Evolutionary conservation across 768 basidiomycete species (phyloP), one percentile per base, ranked within the genome.

Genomic region (Boletellus emodensis): DNA sequence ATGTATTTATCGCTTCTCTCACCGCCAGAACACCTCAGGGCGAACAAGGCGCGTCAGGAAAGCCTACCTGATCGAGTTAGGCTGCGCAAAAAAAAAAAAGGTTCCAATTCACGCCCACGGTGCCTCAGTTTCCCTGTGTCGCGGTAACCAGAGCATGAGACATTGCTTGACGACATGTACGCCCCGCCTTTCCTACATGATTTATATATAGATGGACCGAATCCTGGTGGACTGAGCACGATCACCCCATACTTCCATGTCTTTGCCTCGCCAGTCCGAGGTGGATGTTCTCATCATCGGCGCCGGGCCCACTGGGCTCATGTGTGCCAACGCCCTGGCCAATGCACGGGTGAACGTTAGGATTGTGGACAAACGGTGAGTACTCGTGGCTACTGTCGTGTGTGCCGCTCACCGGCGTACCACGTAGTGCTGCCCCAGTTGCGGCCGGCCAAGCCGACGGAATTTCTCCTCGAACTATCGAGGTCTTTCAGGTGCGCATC

Each of bases 231-330:
- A 32, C 36, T 44, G 43, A 34, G 41, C 40, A 37, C 48, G 39
- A 28, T 35, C 43, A 14, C 46, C 32, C 18, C 40, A 35, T 38
- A 41, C 41, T 9, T 40, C 2, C 28, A 63, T 62, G 61, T 37
- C 59, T 28, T 40, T 35, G 26, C 41, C 46, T 45, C 47, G n/a
- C 42, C 50, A 54, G 5, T 69, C 70, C 10, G 46, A 66, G 37
- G 72, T 75, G 26, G 74, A 74, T 49, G 71, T 74, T 32, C 65
- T 74, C 39, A 59, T 74, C 45, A 70, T 74, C n/a, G 74, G 73
- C 36, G 74, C 73, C 12, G 73, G 73, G 11, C 73, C 74, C 3
- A 65, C 74, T 17, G 75, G 74, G 42, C 56, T 75, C 33, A 71
- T 75, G 72, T 70, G 66, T 40, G 75, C 75, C 14, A 70, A 72